Conservation (phyloP, 257 asterid genomes). For the Solanum neorickii region DNA sequence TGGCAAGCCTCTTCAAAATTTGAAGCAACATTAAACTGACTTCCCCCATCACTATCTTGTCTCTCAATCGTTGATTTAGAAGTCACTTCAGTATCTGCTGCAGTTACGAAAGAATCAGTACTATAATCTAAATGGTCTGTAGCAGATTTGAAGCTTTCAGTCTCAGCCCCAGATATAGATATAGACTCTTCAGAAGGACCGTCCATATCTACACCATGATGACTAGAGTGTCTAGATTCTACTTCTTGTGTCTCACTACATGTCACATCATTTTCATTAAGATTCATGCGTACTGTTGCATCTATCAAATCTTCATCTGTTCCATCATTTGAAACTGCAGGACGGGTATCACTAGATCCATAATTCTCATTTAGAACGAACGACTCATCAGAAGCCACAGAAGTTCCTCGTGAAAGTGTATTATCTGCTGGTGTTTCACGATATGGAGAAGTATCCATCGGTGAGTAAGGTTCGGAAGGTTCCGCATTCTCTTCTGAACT, state of each 20-base stretch:
- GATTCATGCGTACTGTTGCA: constrained; percentile 32
- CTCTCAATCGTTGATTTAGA: constrained; percentile 32
- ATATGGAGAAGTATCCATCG: constrained; percentile 91
- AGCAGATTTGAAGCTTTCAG: constrained; percentile 87
- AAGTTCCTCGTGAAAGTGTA: constrained; percentile 50
- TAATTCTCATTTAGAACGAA: constrained; percentile 27
- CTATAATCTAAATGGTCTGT: constrained; percentile 66
- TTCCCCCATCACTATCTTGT: constrained; percentile 47
- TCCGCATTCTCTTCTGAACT: constrained; percentile 29
- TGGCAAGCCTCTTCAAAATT: constrained; percentile 30
- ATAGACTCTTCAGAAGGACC: constrained; percentile 51
- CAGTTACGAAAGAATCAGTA: constrained; percentile 61
- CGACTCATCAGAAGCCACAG: constrained; percentile 64
- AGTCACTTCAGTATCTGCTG: constrained; percentile 56
- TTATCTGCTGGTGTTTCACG: constrained; percentile 42
- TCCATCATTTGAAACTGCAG: constrained; percentile 23
- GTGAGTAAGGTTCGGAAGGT: constrained; percentile 65
- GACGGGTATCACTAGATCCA: constrained; percentile 28
- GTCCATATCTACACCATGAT: constrained; percentile 24
- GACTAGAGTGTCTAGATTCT: constrained; percentile 13
- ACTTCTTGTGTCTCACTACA: constrained; percentile 14
- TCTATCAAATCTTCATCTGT: constrained; percentile 41
- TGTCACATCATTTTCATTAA: constrained; percentile 29
- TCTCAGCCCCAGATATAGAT: constrained; percentile 53
- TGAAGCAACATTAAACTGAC: constrained; percentile 27